Evolutionary conservation across 306 rosid genomes (phyloP).

Genomic region (Gillenia trifoliata): DNA sequence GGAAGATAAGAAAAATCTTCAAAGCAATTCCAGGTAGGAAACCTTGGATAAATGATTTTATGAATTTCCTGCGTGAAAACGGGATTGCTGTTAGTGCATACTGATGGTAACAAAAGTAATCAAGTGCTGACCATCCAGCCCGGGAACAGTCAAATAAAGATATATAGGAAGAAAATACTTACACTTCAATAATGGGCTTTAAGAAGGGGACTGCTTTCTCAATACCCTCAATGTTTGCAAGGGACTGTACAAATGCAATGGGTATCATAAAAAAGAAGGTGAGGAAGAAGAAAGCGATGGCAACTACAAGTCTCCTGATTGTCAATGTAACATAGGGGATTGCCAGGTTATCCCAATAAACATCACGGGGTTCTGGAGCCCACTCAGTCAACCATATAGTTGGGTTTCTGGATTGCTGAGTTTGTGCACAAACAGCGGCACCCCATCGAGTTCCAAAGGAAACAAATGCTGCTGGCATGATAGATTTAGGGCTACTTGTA

Average conservation of each 20-base stretch:
- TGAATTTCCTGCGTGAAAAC: constrained; percentile 48
- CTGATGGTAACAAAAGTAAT: not conserved
- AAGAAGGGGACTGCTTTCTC: constrained; percentile 81
- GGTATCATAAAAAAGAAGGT: constrained; percentile 98
- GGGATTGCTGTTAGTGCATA: not conserved
- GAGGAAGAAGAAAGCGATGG: constrained; percentile 95
- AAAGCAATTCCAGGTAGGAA: constrained; percentile 95
- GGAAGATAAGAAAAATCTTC: constrained; percentile 84
- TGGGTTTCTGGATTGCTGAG: constrained; percentile 88
- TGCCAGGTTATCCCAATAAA: constrained; percentile 91
- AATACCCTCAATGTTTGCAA: constrained; percentile 87
- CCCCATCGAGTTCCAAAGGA: constrained; percentile 92
- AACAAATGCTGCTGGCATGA: constrained; percentile 91
- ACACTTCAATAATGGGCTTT: constrained; percentile 69
- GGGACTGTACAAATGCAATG: constrained; percentile 91
- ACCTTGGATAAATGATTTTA: constrained; percentile 85
- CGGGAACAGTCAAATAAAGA: not conserved
- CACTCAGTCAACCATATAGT: constrained; percentile 91
- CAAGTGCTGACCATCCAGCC: not conserved
- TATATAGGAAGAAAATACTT: constrained; percentile 15
- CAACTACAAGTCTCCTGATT: constrained; percentile 75
- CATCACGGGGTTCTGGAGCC: constrained; percentile 98
- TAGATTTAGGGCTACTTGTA: constrained; percentile 43
- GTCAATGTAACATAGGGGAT: constrained; percentile 88
- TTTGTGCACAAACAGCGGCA: constrained; percentile 96